Evolutionary conservation across 768 basidiomycete genomes (phyloP).

Genomic region (Aureoboletus auriporus): DNA sequence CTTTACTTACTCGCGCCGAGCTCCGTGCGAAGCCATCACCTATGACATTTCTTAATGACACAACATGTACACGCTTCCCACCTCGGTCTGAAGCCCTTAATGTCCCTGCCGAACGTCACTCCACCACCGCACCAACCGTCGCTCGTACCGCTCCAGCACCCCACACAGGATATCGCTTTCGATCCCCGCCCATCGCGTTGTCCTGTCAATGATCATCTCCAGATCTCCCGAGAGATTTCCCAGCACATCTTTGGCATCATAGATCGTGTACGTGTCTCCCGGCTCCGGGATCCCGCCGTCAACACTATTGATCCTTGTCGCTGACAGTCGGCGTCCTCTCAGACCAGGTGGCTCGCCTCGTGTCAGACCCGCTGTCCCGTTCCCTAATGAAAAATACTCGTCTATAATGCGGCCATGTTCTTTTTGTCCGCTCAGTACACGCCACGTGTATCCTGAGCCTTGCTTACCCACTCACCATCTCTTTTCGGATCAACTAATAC

Average conservation of each 20-base stretch:
- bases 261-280: constrained; percentile 62
- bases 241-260: constrained; percentile 60
- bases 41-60: neutral
- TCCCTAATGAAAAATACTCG: constrained; percentile 39
- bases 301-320: constrained; percentile 6
- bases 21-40: constrained; percentile 6
- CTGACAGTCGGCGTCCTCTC: constrained; percentile 7
- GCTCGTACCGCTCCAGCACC: constrained; percentile 65
- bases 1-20: constrained; percentile 4
- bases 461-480: constrained; percentile 22
- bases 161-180: constrained; percentile 45
- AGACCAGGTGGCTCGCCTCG: neutral
- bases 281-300: constrained; percentile 35
- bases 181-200: constrained; percentile 54
- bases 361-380: neutral
- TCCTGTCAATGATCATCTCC: constrained; percentile 46
- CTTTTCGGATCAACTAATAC: constrained; percentile 39
- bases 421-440: constrained; percentile 10
- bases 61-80: no score
- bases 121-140: constrained; percentile 54
- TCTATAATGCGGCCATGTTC: constrained; percentile 31
- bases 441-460: constrained; percentile 9
- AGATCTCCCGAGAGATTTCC: constrained; percentile 55
- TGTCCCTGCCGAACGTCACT: constrained; percentile 16
- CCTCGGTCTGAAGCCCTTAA: constrained; percentile 13